Conservation (phyloP, 805 yeast species). For the Saccharomyces paradoxus region DNA sequence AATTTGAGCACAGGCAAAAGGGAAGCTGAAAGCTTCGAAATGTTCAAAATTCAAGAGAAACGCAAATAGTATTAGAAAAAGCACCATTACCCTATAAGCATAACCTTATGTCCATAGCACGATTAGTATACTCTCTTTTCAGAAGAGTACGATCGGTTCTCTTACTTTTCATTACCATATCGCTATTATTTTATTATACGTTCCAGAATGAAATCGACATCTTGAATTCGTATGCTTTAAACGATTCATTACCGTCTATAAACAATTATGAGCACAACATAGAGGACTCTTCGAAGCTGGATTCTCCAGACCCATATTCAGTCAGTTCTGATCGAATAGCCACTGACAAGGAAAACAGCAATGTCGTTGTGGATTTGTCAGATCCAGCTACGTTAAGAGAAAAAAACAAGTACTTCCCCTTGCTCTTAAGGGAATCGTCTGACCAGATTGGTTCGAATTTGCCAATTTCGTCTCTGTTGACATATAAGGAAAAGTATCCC, state of each 20-base stretch:
- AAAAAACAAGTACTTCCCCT: slow-evolving; percentile 36
- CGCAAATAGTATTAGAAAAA: not conserved
- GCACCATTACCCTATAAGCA: not conserved
- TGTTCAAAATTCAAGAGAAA: not conserved
- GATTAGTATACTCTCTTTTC: slow-evolving; percentile 8
- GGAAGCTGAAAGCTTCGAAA: not conserved
- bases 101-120: slow-evolving; percentile 10
- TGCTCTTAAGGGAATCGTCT: slow-evolving; percentile 18
- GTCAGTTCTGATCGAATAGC: not conserved
- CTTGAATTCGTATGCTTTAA: slow-evolving; percentile 30
- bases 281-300: not conserved
- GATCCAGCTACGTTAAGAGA: slow-evolving; percentile 21
- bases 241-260: slow-evolving; percentile 28
- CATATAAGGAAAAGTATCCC: slow-evolving; percentile 20
- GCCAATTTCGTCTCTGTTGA: slow-evolving; percentile 14
- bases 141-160: slow-evolving; percentile 24
- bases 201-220: slow-evolving; percentile 31
- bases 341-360: not conserved
- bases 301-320: not conserved
- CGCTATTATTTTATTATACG: slow-evolving; percentile 29
- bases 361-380: slow-evolving; percentile 5
- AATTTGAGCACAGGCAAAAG: not conserved
- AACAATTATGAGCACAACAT: slow-evolving; percentile 5
- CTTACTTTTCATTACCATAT: slow-evolving; percentile 23
- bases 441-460: not conserved